Base-by-base conservation (phyloP, 2,329 filamentous ascomycete species). In the Knufia petricola region DNA sequence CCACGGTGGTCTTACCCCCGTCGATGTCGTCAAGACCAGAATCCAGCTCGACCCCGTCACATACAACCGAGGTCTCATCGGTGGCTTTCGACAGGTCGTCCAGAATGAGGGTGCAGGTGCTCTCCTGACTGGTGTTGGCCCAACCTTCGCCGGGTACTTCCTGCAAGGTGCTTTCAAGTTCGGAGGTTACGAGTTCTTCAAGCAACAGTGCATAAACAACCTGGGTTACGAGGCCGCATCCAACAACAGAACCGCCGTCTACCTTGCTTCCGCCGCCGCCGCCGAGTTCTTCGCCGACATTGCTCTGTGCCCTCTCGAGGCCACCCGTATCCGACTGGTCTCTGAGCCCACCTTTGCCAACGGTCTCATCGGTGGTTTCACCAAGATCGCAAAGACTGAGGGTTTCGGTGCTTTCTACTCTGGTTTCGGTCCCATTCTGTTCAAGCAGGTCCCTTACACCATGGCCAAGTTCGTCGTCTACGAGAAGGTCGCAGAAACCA, bases 1-100 rank as follows among this genome's bases (percentile, higher is more conserved):
- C 67, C 92, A 98, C 81, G 92, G 90, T 72, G 85, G 79, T 66
- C 82, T 96, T 64, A 98, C 92, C 61, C 92, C 92, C 66, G 88
- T 98, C 71, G 92, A 98, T 85, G 92, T 98, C 73, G 86, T 94
- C 78, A 94, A 94, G 82, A 94, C 87, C 63, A 82, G 86, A 72
- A 94, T 94, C 70, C 87, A 94, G 78, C 85, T 94, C 68, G 87
- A 94, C 72, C 87, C 87, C 59, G 75, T 67, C 61, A 90, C 84
- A 70, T 94, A 92, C 79, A 94, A 94, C 82, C 79, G 76, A 63
- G 87, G 87, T 66, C 75, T 94, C 69, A 76, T 94, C 69, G 85
- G 86, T 66, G 85, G 85, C 63, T 89, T 94, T 82, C 78, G 79
- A 64, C 84, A 92, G 74, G 85, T 94, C 69, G 78, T 94, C 68